Evolutionary conservation across 352 stramenopile species (phyloP).

Genomic region (Pythium coloratum): DNA sequence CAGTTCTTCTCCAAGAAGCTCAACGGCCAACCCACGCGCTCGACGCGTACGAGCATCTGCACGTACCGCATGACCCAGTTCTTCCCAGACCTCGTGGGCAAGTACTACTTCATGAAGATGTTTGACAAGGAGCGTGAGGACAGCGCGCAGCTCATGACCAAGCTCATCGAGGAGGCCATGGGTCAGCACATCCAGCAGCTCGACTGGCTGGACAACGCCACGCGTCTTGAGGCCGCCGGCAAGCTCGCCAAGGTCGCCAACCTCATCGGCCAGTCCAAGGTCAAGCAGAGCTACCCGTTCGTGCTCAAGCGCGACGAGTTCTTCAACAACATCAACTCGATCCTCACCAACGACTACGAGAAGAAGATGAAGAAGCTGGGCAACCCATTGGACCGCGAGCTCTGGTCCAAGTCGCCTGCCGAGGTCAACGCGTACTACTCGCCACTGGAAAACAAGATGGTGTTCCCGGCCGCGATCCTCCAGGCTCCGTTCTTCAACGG

Average conservation of each 20-base stretch:
- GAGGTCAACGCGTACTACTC: slow-evolving; percentile 90
- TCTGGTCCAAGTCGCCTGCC: slow-evolving; percentile 89
- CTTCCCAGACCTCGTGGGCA: slow-evolving; percentile 54
- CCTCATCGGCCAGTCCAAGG: slow-evolving; percentile 41
- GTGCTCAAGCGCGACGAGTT: slow-evolving; percentile 31
- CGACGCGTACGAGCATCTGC: slow-evolving; percentile 67
- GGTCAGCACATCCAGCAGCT: slow-evolving; percentile 78
- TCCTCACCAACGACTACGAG: slow-evolving; percentile 37
- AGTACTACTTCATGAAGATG: slow-evolving; percentile 82
- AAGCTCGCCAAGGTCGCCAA: slow-evolving; percentile 69
- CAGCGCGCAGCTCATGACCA: slow-evolving; percentile 74
- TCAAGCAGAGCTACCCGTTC: slow-evolving; percentile 39
- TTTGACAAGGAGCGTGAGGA: slow-evolving; percentile 77
- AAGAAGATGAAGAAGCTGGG: slow-evolving; percentile 36
- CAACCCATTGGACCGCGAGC: slow-evolving; percentile 44
- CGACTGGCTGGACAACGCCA: slow-evolving; percentile 88
- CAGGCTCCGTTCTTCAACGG: slow-evolving; percentile 92
- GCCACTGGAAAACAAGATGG: slow-evolving; percentile 85
- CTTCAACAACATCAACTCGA: slow-evolving; percentile 58
- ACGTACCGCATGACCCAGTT: slow-evolving; percentile 33
- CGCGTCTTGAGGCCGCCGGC: slow-evolving; percentile 65
- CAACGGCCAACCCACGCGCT: slow-evolving; percentile 58
- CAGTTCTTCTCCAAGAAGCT: slow-evolving; percentile 85
- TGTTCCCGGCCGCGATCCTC: slow-evolving; percentile 93
- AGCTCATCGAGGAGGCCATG: slow-evolving; percentile 81